Evolutionary conservation across 768 basidiomycete genomes (phyloP), one percentile per base, ranked within the genome.

Genomic region (Boletus vinaceobasis): DNA sequence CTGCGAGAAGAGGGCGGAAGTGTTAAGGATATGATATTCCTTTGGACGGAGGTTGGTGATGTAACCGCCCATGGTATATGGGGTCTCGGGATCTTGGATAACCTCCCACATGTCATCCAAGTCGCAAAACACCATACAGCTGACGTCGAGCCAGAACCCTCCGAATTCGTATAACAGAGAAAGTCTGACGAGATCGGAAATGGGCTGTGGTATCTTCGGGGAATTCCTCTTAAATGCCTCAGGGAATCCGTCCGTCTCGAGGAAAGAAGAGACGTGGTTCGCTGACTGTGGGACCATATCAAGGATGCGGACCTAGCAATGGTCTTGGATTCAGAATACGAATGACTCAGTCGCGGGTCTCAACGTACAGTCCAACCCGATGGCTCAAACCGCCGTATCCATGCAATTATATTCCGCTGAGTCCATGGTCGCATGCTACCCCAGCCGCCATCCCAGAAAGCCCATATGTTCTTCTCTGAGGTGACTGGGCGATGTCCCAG

Each of bases 91-190:
- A 23, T 51, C 32, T 51, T 50, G 31, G 21, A 50, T 43, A n/a
- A 50, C 23, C 10, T 43, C 17, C 50, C 50, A 50, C 10, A 50
- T 50, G 5, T 43, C 50, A 27, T 43, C 32, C 32, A 51, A 35
- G 40, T 51, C 32, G 10, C 50, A 33, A 35, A 51, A 47, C 37
- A 53, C 29, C 52, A 53, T 48, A 23, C 52, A 53, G 19, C 38
- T 9, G 44, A 53, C 52, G 23, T 48, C 52, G 44, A 53, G 52
- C 52, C 52, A 53, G 31, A 53, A 13, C 6, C 52, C 52, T n/a
- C 52, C 52, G 29, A 27, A 48, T 39, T 53, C 29, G 21, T 53
- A 48, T 5, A 53, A 33, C 10, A 53, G 37, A 5, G 52, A 47
- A n/a, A 48, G 44, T 26, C 52, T 40, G 31, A 53, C 29, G 31